Percentiles rank a stretch among this genome's conserved stretches.
Conservation (phyloP, 305 asterid genomes). For the Fraxinus latifolia region DNA sequence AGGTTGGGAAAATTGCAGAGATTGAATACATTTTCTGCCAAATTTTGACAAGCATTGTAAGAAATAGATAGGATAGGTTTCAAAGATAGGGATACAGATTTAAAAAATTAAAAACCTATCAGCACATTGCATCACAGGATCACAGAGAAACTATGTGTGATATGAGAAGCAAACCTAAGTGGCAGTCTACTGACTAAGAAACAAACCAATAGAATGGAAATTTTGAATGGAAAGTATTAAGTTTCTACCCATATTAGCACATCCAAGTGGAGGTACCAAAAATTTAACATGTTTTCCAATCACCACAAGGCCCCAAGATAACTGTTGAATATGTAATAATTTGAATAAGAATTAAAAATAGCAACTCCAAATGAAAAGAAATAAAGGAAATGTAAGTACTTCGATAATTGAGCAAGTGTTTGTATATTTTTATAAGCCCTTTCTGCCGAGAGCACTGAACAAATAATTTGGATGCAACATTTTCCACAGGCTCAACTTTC, state of each 20-base stretch:
- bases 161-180: neutral
- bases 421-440: conserved; percentile 92
- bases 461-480: conserved; percentile 84
- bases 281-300: conserved; percentile 8
- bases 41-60: conserved; percentile 24
- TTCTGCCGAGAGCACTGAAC: conserved; percentile 98
- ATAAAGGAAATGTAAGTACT: conserved; percentile 45
- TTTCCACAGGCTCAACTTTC: conserved; percentile 86
- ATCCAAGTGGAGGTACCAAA: neutral
- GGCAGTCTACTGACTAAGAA: neutral
- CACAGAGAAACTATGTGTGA: neutral
- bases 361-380: conserved; percentile 4
- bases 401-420: conserved; percentile 90
- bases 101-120: neutral
- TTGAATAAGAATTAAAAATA: neutral
- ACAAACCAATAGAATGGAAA: neutral
- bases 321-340: neutral
- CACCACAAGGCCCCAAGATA: neutral
- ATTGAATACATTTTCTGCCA: conserved; percentile 95
- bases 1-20: conserved; percentile 81
- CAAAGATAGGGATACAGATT: neutral
- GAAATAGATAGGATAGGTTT: conserved; percentile 21
- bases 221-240: neutral
- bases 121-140: neutral
- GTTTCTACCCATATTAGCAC: neutral